phyloP scores from a whole-genome alignment of 192 early-diverging fungal genomes.

The Rhizophagus clarus region DNA sequence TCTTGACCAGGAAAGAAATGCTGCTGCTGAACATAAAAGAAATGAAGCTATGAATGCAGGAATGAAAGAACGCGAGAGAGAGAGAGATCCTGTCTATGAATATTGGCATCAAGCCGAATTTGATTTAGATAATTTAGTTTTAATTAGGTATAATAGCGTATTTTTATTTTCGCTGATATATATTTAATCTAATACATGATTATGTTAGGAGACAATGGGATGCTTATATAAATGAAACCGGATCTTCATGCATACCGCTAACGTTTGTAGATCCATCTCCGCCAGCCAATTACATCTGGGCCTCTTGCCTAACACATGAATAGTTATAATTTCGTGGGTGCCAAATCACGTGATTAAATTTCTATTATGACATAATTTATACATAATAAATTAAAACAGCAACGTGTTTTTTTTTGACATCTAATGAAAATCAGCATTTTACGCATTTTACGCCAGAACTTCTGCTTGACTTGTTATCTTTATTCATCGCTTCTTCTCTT shows the following conservation, averaged over 20 bases:
- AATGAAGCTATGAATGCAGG: constrained; percentile 32
- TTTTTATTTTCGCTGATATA: not conserved
- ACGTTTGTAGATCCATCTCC: constrained; percentile 36
- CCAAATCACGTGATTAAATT: too few relatives aligned
- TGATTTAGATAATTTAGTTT: constrained; percentile 28
- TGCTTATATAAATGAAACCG: constrained; percentile 28
- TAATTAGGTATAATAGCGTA: constrained; percentile 21
- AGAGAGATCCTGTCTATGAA: constrained; percentile 26
- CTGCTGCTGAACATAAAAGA: constrained; percentile 28
- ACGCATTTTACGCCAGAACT: too few relatives aligned
- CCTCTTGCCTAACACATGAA: constrained; percentile 31
- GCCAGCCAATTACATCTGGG: constrained; percentile 44
- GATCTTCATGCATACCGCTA: constrained; percentile 35
- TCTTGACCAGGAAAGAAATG: constrained; percentile 27
- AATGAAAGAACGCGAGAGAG: constrained; percentile 35
- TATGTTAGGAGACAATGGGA: constrained; percentile 35
- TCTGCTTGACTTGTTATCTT: too few relatives aligned
- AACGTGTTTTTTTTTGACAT: too few relatives aligned
- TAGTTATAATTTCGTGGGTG: too few relatives aligned
- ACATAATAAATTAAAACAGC: too few relatives aligned
- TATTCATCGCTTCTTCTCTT: too few relatives aligned
- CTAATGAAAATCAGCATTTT: too few relatives aligned
- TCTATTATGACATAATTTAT: too few relatives aligned
- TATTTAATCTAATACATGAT: not conserved
- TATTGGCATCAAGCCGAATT: constrained; percentile 40